These are phyloP conservation scores for Coniella lustricola DNA, from an alignment of 2,329 filamentous ascomycete genomes.

Conservation along the genomic window DNA sequence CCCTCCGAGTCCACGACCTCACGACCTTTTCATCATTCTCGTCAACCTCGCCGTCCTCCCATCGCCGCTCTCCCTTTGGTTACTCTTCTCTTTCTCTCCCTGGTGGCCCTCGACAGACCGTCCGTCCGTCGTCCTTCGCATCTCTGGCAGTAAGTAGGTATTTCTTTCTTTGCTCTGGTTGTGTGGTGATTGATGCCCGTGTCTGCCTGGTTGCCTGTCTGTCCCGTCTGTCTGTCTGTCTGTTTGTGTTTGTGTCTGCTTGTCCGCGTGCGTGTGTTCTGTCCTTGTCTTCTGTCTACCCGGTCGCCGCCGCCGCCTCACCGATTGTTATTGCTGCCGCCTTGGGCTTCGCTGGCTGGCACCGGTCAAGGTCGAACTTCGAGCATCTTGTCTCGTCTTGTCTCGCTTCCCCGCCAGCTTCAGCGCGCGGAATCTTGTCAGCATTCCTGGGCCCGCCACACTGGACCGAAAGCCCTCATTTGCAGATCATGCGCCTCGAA, in stretches of 20 bases:
- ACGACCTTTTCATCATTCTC: neutral
- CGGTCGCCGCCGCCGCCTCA: neutral
- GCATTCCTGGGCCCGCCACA: constrained; percentile 1
- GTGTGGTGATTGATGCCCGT: constrained; percentile 4
- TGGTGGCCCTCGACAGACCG: neutral
- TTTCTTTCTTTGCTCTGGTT: constrained; percentile 4
- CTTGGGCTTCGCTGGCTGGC: neutral
- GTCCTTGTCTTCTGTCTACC: neutral
- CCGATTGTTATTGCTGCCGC: neutral
- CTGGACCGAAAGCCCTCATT: neutral
- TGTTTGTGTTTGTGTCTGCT: neutral
- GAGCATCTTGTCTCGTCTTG: constrained; percentile 10
- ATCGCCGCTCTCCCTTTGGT: neutral
- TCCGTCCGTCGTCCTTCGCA: neutral
- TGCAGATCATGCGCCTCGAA: constrained; percentile 6
- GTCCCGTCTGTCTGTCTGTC: neutral
- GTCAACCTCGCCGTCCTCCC: constrained; percentile 2
- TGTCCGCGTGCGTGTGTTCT: neutral
- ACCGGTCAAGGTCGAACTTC: neutral
- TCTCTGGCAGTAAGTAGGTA: constrained; percentile 9
- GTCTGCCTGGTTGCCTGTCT: neutral
- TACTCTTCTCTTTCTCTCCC: no score
- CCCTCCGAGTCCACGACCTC: neutral
- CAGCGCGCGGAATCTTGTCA: constrained; percentile 1
- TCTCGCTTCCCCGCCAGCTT: constrained; percentile 7